phyloP scores from a whole-genome alignment of 176 grass and related monocot genomes.

The Coix lacrymajobi region DNA sequence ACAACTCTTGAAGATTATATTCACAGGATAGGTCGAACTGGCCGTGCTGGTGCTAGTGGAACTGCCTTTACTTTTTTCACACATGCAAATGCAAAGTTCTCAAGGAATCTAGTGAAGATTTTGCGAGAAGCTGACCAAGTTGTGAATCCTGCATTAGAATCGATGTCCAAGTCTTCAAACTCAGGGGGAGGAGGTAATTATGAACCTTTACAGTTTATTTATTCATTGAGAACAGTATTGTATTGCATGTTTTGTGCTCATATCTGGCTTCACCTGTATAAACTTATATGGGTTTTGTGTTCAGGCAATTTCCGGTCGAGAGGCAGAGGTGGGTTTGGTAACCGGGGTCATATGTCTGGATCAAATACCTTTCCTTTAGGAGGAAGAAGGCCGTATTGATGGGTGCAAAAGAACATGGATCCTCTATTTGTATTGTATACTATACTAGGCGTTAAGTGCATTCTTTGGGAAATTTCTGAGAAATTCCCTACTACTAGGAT shows the following conservation, averaged over 20 bases:
- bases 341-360: constrained; percentile 41
- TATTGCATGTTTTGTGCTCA: not conserved
- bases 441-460: constrained; percentile 30
- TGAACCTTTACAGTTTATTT: not conserved
- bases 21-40: constrained; percentile 94
- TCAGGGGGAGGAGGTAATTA: constrained; percentile 48
- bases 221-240: not conserved
- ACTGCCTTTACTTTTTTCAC: constrained; percentile 94
- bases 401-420: not conserved
- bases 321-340: constrained; percentile 55
- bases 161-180: constrained; percentile 50
- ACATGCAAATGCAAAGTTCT: constrained; percentile 58
- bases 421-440: constrained; percentile 23
- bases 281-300: constrained; percentile 19
- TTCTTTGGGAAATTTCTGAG: constrained; percentile 30
- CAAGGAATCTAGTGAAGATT: constrained; percentile 83
- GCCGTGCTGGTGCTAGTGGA: constrained; percentile 85
- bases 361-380: constrained; percentile 46
- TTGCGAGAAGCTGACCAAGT: constrained; percentile 74
- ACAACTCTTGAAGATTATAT: constrained; percentile 94
- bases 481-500: not conserved
- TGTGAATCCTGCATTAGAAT: constrained; percentile 70
- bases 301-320: constrained; percentile 59
- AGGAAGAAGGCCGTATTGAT: constrained; percentile 48
- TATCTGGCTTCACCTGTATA: not conserved